Conservation (phyloP, 495 filamentous ascomycete species). For the Trichoderma parareesei region DNA sequence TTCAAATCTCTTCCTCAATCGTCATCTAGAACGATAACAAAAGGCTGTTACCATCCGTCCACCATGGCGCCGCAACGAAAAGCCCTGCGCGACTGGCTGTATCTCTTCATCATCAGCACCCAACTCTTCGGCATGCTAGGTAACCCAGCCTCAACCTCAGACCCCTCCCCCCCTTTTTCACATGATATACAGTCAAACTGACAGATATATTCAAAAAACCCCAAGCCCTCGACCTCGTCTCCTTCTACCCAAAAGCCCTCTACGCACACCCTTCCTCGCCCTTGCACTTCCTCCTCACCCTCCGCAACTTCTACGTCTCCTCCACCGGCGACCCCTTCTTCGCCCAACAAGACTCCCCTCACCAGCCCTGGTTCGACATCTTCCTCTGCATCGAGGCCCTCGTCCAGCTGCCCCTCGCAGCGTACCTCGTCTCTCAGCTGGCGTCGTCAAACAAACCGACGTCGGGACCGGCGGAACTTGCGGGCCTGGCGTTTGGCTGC, state of each 20-base stretch:
- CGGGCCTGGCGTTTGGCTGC: conserved; percentile 60
- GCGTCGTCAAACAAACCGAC: conserved; percentile 30
- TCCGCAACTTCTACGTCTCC: conserved; percentile 56
- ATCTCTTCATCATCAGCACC: conserved; percentile 9
- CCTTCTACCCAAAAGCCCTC: conserved; percentile 53
- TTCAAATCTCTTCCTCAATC: too few relatives aligned
- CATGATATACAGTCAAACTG: background rate
- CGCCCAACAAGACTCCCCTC: conserved; percentile 42
- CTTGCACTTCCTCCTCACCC: conserved; percentile 36
- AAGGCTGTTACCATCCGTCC: background rate
- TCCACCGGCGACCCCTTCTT: conserved; percentile 75
- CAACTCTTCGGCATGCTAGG: conserved; percentile 13
- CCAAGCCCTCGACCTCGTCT: conserved; percentile 56
- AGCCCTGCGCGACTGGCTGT: conserved; percentile 5
- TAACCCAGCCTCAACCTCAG: background rate
- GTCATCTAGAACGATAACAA: too few relatives aligned
- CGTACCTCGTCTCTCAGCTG: conserved; percentile 50
- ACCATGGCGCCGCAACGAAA: background rate
- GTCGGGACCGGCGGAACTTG: conserved; percentile 33
- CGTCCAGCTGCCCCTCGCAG: conserved; percentile 58
- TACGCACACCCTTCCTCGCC: conserved; percentile 32
- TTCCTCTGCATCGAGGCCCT: conserved; percentile 63
- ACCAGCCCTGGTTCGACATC: conserved; percentile 55
- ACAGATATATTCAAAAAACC: background rate
- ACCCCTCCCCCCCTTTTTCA: background rate